Evolutionary conservation across 345 rosid species (phyloP).

Genomic region (Acer campestre): DNA sequence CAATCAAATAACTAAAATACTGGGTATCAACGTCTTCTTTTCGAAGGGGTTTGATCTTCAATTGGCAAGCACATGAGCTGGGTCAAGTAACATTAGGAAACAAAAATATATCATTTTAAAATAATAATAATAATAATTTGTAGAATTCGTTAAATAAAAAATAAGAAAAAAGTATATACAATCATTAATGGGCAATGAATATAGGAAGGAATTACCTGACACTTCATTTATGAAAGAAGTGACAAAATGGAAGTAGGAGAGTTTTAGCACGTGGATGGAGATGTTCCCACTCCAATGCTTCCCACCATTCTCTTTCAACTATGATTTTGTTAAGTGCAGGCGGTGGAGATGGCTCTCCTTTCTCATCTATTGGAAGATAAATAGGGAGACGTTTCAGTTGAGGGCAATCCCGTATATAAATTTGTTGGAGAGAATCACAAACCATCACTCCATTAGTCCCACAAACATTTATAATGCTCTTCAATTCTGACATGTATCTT

Average conservation of each 20-base stretch:
- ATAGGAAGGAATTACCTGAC: too few species aligned
- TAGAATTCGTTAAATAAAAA: too few species aligned
- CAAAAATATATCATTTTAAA: too few species aligned
- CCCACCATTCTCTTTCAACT: not conserved
- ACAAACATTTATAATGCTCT: not conserved
- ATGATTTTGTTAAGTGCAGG: not conserved
- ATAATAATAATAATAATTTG: too few species aligned
- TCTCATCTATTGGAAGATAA: not conserved
- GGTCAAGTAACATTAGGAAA: too few species aligned
- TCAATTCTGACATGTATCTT: not conserved
- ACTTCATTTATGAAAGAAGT: too few species aligned
- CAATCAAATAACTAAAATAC: too few species aligned
- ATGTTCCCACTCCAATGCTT: not conserved
- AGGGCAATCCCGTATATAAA: not conserved
- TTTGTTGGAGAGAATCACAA: constrained; percentile 6
- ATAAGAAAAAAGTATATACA: too few species aligned
- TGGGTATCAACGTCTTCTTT: too few species aligned
- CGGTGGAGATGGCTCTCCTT: not conserved
- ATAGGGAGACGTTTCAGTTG: not conserved
- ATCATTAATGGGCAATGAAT: too few species aligned
- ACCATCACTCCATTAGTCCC: not conserved
- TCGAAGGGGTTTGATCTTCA: too few species aligned
- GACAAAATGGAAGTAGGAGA: not conserved
- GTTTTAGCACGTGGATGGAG: not conserved
- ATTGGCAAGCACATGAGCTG: too few species aligned